Percentiles rank a stretch among this genome's conserved stretches.
Evolutionary conservation across 352 stramenopile genomes (phyloP).

Genomic region (Globisporangium cederbergense): DNA sequence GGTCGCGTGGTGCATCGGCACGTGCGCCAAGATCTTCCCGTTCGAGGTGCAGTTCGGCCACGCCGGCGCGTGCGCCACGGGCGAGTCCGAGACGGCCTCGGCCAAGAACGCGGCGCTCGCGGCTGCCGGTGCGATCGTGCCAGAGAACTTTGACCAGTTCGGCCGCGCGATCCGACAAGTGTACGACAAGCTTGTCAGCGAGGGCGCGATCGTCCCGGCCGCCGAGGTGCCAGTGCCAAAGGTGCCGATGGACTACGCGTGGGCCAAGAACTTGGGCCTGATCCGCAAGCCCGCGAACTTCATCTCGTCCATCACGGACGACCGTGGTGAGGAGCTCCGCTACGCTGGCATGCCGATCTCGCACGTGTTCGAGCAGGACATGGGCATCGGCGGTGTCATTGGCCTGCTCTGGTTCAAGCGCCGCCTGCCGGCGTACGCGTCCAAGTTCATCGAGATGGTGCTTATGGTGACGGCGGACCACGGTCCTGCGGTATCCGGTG

Average conservation of each 20-base stretch:
- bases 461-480: conserved; percentile 97
- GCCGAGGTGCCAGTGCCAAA: conserved; percentile 91
- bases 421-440: conserved; percentile 83
- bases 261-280: conserved; percentile 94
- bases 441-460: conserved; percentile 98
- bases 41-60: conserved; percentile 98
- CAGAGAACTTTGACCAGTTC: conserved; percentile 95
- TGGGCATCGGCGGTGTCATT: conserved; percentile 93
- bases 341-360: conserved; percentile 95
- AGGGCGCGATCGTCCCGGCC: conserved; percentile 78
- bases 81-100: conserved; percentile 91
- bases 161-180: conserved; percentile 89
- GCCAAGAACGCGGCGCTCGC: conserved; percentile 93
- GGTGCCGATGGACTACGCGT: conserved; percentile 97
- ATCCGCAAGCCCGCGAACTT: conserved; percentile 97
- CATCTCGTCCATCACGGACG: conserved; percentile 97
- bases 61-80: conserved; percentile 91
- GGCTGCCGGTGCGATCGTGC: conserved; percentile 89
- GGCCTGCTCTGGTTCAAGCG: conserved; percentile 96
- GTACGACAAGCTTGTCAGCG: conserved; percentile 80
- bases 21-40: conserved; percentile 95
- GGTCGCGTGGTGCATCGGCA: conserved; percentile 98
- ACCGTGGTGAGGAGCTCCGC: conserved; percentile 94
- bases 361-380: conserved; percentile 92
- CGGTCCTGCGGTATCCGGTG: conserved; percentile 93